Evolutionary conservation across 208 protist genomes (phyloP).

Genomic region (Tritrichomonas musculus): DNA sequence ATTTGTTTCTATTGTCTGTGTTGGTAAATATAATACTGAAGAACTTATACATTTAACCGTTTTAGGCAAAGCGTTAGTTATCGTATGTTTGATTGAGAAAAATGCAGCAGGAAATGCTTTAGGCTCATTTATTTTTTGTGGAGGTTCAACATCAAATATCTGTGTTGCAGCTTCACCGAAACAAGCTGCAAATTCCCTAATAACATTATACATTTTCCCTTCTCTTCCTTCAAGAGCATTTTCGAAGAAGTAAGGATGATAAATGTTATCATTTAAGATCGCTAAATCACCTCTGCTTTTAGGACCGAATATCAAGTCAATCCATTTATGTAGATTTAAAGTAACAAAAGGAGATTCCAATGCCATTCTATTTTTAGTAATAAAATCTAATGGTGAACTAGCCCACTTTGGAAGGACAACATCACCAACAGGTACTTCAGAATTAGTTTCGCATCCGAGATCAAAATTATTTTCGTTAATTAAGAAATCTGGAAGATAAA

Average conservation of each 20-base stretch:
- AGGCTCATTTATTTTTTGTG: background rate
- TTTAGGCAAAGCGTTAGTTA: no score
- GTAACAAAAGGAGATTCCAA: constrained; percentile 57
- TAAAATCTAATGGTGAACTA: constrained; percentile 45
- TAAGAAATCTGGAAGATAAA: constrained; percentile 57
- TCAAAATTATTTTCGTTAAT: constrained; percentile 48
- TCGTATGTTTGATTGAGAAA: no score
- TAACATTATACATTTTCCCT: background rate
- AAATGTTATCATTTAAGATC: background rate
- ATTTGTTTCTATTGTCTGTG: no score
- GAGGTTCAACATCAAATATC: background rate
- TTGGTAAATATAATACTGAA: no score
- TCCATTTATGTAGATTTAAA: constrained; percentile 57
- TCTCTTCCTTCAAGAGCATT: background rate
- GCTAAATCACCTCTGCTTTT: constrained; percentile 43
- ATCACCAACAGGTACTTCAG: constrained; percentile 24
- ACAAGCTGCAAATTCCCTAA: background rate
- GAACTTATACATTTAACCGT: no score
- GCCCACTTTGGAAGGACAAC: constrained; percentile 46
- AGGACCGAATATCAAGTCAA: constrained; percentile 66
- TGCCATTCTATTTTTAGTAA: constrained; percentile 50
- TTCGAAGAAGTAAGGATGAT: background rate
- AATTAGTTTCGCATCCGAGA: constrained; percentile 47
- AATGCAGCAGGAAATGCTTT: background rate
- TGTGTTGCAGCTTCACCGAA: background rate